These are phyloP conservation scores for Raddia guianensis DNA, from an alignment of 176 grass and related monocot genomes.

Conservation along the genomic window DNA sequence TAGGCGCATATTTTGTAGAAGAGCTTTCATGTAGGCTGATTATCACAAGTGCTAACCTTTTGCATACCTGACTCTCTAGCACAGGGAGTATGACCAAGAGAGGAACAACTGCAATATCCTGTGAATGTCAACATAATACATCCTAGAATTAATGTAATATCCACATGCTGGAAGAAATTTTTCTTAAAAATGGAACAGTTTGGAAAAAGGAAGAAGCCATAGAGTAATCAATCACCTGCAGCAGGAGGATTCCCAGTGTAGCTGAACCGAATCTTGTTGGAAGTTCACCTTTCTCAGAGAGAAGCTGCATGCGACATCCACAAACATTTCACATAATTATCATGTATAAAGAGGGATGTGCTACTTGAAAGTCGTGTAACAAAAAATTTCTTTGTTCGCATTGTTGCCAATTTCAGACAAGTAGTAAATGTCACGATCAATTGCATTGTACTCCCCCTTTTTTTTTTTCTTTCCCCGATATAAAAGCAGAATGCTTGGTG, in stretches of 20 bases:
- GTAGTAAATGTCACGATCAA: background rate
- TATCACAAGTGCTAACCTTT: constrained; percentile 65
- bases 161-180: constrained; percentile 29
- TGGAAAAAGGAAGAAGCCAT: constrained; percentile 3
- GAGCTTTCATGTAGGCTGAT: constrained; percentile 27
- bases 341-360: background rate
- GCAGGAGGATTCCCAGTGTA: constrained; percentile 93
- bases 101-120: constrained; percentile 99
- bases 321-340: constrained; percentile 12
- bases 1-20: constrained; percentile 16
- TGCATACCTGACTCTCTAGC: constrained; percentile 95
- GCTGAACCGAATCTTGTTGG: constrained; percentile 98
- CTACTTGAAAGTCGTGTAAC: background rate
- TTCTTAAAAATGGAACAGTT: background rate
- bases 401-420: background rate
- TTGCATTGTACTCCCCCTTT: background rate
- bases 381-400: background rate
- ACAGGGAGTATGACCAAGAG: constrained; percentile 96
- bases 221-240: constrained; percentile 63
- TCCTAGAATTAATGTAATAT: constrained; percentile 35
- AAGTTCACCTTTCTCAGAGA: constrained; percentile 97
- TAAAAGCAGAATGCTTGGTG: background rate
- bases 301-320: constrained; percentile 67
- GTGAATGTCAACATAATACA: constrained; percentile 43
- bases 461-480: background rate